phyloP scores from a whole-genome alignment of 164 flowering plant genomes.

The Cinnamomum chago region DNA sequence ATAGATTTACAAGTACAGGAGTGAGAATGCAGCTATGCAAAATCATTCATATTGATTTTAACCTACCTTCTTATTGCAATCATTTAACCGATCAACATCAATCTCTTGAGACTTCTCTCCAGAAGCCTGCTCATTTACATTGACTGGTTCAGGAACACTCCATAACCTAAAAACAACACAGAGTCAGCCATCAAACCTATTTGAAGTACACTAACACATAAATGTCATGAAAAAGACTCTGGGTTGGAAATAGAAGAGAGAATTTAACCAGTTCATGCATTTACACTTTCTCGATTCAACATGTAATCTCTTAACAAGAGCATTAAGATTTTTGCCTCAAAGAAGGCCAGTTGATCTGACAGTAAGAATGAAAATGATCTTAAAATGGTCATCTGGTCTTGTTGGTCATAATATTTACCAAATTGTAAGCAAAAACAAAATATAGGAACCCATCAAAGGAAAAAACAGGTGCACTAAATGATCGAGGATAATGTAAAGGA shows the following conservation, averaged over 20 bases:
- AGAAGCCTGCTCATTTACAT: conserved; percentile 31
- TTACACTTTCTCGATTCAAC: background rate
- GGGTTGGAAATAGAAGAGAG: background rate
- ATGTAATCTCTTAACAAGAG: background rate
- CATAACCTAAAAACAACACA: conserved; percentile 41
- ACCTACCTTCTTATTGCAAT: conserved; percentile 66
- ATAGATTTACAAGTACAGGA: background rate
- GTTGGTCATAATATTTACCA: background rate
- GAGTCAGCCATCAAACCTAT: background rate
- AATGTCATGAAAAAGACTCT: background rate
- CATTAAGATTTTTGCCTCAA: background rate
- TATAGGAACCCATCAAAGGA: background rate
- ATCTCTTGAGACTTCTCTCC: conserved; percentile 23
- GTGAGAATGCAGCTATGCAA: background rate
- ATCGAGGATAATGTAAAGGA: background rate
- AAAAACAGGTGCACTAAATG: background rate
- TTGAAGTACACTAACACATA: background rate
- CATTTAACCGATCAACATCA: conserved; percentile 30
- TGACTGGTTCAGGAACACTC: conserved; percentile 40
- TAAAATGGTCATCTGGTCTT: background rate
- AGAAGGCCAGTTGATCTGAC: background rate
- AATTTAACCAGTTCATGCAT: too few species aligned
- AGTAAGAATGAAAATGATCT: background rate
- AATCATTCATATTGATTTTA: background rate
- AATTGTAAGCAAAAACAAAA: too few species aligned